Conservation (phyloP, 768 basidiomycete species). For the Tricholoma sp. region DNA sequence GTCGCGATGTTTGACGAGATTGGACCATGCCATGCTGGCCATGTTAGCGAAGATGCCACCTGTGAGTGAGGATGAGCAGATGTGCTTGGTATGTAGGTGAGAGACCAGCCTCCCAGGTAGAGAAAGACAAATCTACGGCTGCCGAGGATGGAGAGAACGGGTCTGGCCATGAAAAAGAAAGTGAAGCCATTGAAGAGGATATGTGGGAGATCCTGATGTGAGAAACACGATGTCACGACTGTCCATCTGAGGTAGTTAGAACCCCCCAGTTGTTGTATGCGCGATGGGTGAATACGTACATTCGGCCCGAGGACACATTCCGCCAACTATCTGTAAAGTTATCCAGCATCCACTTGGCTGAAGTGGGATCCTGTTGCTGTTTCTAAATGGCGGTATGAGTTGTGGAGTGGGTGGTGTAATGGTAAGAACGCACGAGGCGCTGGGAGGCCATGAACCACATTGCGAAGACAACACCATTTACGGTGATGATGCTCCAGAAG, state of each 20-base stretch:
- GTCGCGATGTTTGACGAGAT: conserved; percentile 28
- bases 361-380: conserved; percentile 34
- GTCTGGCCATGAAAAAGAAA: conserved; percentile 70
- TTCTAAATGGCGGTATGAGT: conserved; percentile 16
- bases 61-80: conserved; percentile 19
- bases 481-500: conserved; percentile 58
- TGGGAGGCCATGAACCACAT: conserved; percentile 48
- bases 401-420: conserved; percentile 1
- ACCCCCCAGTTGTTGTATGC: neutral
- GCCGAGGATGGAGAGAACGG: conserved; percentile 59
- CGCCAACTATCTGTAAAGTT: conserved; percentile 61
- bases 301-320: conserved; percentile 59
- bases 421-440: conserved; percentile 26
- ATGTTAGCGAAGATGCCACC: conserved; percentile 58
- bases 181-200: conserved; percentile 75
- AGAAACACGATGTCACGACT: conserved; percentile 64
- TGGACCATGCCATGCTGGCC: conserved; percentile 45
- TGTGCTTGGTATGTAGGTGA: neutral
- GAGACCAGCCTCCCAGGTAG: conserved; percentile 62
- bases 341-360: conserved; percentile 45
- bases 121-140: conserved; percentile 61
- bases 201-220: conserved; percentile 56
- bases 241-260: conserved; percentile 56
- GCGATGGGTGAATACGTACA: conserved; percentile 37
- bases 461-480: conserved; percentile 59